Percentiles rank a stretch among this genome's conserved stretches.
Conservation (phyloP, 1,284 basidiomycete species). For the Rhodotorula sp. region DNA sequence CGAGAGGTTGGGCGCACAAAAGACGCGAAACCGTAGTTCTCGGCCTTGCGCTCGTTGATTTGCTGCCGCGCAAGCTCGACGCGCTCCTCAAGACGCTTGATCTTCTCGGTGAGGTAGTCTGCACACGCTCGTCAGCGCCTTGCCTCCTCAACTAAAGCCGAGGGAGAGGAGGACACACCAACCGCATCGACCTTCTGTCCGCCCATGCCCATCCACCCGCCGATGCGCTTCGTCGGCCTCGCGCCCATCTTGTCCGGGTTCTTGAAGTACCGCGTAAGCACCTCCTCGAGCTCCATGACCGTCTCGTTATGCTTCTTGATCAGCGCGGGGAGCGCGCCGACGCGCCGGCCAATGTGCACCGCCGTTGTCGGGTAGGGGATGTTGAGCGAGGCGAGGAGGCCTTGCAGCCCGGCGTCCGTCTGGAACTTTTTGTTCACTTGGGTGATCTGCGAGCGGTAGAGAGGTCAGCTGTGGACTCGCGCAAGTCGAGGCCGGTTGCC, state of each 20-base stretch:
- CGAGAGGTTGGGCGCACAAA: conserved; percentile 55
- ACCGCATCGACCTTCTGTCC: conserved; percentile 62
- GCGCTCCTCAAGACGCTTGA: conserved; percentile 62
- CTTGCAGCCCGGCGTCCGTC: conserved; percentile 69
- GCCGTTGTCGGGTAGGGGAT: conserved; percentile 81
- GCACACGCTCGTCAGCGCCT: conserved; percentile 53
- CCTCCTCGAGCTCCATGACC: conserved; percentile 77
- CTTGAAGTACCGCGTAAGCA: conserved; percentile 77
- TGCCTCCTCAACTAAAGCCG: not conserved
- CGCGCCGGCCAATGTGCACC: conserved; percentile 75
- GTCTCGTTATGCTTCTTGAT: conserved; percentile 79
- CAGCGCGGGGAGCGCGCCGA: conserved; percentile 72
- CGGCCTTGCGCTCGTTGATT: conserved; percentile 58
- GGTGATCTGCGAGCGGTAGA: conserved; percentile 54
- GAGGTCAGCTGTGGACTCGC: not conserved
- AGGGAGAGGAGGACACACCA: conserved; percentile 36
- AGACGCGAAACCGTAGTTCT: conserved; percentile 79
- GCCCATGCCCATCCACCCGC: conserved; percentile 72
- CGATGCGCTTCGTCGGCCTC: conserved; percentile 72
- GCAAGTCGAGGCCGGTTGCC: not conserved
- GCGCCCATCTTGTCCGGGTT: conserved; percentile 71
- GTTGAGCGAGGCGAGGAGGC: conserved; percentile 38
- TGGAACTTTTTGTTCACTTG: conserved; percentile 73
- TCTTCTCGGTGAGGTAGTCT: conserved; percentile 69
- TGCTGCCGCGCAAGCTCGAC: conserved; percentile 60